These are phyloP conservation scores for Arthrobotrys iridis DNA, from an alignment of 2,329 filamentous ascomycete genomes.

Conservation along the genomic window DNA sequence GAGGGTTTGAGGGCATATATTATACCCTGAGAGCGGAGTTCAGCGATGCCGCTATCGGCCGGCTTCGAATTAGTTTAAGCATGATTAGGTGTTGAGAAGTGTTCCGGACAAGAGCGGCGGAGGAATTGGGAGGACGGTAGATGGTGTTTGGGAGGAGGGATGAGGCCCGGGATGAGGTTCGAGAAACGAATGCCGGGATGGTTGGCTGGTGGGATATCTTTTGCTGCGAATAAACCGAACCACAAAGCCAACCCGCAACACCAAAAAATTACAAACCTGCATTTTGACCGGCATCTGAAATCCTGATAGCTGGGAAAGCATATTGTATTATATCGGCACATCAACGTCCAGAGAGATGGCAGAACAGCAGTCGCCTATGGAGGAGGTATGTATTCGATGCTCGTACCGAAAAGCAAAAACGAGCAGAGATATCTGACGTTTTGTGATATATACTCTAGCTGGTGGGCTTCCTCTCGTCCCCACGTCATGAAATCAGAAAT, in stretches of 20 bases:
- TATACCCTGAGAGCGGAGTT: slow-evolving; percentile 76
- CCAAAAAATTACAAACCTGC: slow-evolving; percentile 11
- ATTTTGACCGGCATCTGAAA: not conserved
- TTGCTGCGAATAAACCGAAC: too few species aligned
- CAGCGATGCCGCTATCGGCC: slow-evolving; percentile 81
- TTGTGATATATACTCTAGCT: slow-evolving; percentile 70
- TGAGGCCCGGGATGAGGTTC: slow-evolving; percentile 38
- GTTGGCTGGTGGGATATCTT: slow-evolving; percentile 58
- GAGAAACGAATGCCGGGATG: slow-evolving; percentile 57
- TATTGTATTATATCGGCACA: not conserved
- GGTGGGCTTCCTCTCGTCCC: slow-evolving; percentile 91
- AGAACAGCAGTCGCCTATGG: slow-evolving; percentile 40
- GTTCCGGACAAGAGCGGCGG: not conserved
- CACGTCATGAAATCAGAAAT: slow-evolving; percentile 88
- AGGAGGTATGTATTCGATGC: slow-evolving; percentile 23
- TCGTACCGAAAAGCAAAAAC: too few species aligned
- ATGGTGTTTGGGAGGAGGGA: slow-evolving; percentile 27
- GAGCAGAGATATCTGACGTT: not conserved
- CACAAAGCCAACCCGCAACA: slow-evolving; percentile 19
- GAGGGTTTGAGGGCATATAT: slow-evolving; percentile 53
- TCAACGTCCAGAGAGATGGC: slow-evolving; percentile 27
- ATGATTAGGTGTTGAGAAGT: slow-evolving; percentile 64
- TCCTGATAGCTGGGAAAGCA: not conserved
- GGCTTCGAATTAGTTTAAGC: slow-evolving; percentile 87
- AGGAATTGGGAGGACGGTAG: slow-evolving; percentile 55